Conservation (phyloP, 108 stramenopile genomes). For the Skeletonema menzelii region DNA sequence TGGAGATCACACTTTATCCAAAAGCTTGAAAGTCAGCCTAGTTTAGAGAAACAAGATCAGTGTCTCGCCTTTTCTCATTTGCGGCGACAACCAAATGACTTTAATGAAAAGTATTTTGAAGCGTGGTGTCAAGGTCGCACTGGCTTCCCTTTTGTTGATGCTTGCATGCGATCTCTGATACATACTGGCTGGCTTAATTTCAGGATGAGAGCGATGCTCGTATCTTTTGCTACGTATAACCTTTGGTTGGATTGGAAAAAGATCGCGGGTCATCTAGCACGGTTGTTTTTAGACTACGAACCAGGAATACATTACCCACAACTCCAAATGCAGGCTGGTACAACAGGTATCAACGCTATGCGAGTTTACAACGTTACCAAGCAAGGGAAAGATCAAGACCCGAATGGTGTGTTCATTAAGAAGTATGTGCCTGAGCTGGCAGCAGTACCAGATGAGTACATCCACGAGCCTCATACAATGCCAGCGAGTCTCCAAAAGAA, state of each 20-base stretch:
- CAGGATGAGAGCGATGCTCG: conserved; percentile 77
- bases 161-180: conserved; percentile 72
- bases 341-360: conserved; percentile 80
- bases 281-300: conserved; percentile 69
- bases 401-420: conserved; percentile 58
- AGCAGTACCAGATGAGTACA: conserved; percentile 53
- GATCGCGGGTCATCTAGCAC: conserved; percentile 60
- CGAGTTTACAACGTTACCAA: conserved; percentile 77
- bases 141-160: conserved; percentile 75
- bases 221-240: conserved; percentile 76
- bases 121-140: conserved; percentile 63
- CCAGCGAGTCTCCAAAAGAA: conserved; percentile 45
- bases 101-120: conserved; percentile 52
- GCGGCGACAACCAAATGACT: conserved; percentile 61
- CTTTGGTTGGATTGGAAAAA: conserved; percentile 78
- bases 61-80: conserved; percentile 60
- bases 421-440: conserved; percentile 53
- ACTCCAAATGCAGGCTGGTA: conserved; percentile 82
- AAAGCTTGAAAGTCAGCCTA: conserved; percentile 69
- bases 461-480: conserved; percentile 76
- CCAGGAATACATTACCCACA: conserved; percentile 78
- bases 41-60: conserved; percentile 53
- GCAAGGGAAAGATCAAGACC: conserved; percentile 76
- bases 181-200: conserved; percentile 74
- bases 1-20: conserved; percentile 78